A percentile compares a stretch with the other conserved stretches of the same genome.
Evolutionary conservation across 305 asterid genomes (phyloP).

Genomic region (Rubia peregrina): DNA sequence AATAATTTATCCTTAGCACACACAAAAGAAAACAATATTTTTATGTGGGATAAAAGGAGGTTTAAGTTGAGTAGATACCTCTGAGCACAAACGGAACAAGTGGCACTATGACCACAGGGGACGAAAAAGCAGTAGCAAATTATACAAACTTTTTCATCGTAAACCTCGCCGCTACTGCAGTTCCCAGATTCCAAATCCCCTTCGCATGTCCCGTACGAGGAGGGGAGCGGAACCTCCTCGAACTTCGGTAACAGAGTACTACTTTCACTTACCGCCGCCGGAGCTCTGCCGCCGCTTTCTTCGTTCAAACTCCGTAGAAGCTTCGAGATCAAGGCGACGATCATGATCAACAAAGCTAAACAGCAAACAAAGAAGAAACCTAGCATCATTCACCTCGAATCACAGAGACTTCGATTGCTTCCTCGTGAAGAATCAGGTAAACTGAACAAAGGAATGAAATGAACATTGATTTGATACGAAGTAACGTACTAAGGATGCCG

Average conservation of each 20-base stretch:
- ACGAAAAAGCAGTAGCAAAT: slow-evolving; percentile 65
- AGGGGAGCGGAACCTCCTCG: slow-evolving; percentile 15
- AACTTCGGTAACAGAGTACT: slow-evolving; percentile 27
- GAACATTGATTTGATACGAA: not conserved
- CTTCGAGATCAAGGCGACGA: slow-evolving; percentile 34
- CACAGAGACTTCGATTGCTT: not conserved
- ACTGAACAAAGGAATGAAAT: not conserved
- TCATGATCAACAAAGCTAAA: slow-evolving; percentile 38
- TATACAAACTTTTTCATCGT: slow-evolving; percentile 55
- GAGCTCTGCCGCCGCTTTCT: not conserved
- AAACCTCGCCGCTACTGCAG: slow-evolving; percentile 36
- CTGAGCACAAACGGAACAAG: slow-evolving; percentile 52
- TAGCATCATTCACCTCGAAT: not conserved
- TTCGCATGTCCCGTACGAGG: slow-evolving; percentile 37
- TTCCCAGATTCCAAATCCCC: slow-evolving; percentile 37
- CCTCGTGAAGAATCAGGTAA: not conserved
- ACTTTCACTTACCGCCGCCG: slow-evolving; percentile 17
- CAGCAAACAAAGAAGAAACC: not conserved
- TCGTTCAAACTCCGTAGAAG: slow-evolving; percentile 26
- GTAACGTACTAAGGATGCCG: slow-evolving; percentile 25
- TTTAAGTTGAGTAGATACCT: slow-evolving; percentile 30
- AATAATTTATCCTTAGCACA: too few relatives aligned
- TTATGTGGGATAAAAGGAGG: too few relatives aligned
- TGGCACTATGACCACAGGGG: slow-evolving; percentile 69
- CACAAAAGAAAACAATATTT: too few relatives aligned